These are phyloP conservation scores for Metarhizium sp. DNA, from an alignment of 2,329 filamentous ascomycete genomes.

Conservation along the genomic window DNA sequence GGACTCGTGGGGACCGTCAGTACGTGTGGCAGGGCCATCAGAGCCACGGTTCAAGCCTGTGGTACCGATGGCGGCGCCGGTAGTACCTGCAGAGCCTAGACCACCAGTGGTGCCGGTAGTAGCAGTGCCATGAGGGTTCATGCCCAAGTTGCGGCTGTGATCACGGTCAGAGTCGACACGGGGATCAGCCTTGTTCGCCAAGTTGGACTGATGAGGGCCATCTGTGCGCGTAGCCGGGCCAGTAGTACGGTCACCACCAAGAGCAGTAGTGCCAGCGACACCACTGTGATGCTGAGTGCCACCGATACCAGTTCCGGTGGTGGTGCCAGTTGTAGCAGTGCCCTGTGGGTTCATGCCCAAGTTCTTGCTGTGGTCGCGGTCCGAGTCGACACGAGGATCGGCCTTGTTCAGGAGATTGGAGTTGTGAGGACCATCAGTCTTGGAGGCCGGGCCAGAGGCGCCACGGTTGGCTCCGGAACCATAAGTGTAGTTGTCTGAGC, in stretches of 20 bases:
- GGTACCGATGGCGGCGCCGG: conserved; percentile 20
- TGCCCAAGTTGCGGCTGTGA: conserved; percentile 24
- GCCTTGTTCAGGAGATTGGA: conserved; percentile 38
- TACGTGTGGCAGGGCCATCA: conserved; percentile 13
- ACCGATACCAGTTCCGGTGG: conserved; percentile 11
- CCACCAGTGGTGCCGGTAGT: conserved; percentile 10
- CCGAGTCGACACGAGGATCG: conserved; percentile 46
- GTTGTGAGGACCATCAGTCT: conserved; percentile 35
- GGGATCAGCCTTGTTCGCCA: conserved; percentile 40
- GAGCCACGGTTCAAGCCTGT: conserved; percentile 6
- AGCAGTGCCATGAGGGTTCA: conserved; percentile 21
- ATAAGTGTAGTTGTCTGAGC: conserved; percentile 34
- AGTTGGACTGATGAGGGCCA: conserved; percentile 33
- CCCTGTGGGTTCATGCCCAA: conserved; percentile 22
- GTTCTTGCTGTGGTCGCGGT: conserved; percentile 32
- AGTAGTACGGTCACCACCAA: conserved; percentile 5
- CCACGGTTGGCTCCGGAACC: conserved; percentile 8
- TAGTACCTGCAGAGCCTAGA: conserved; percentile 9
- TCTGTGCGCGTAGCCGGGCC: conserved; percentile 18
- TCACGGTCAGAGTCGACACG: conserved; percentile 42
- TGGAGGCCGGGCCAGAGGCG: conserved; percentile 15
- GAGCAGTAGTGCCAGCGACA: conserved; percentile 5
- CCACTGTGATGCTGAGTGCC: conserved; percentile 6
- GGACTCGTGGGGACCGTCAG: conserved; percentile 34
- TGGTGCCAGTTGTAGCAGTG: conserved; percentile 6